Base-by-base conservation (phyloP, 2,329 filamentous ascomycete species). In the Colletotrichum sp. region DNA sequence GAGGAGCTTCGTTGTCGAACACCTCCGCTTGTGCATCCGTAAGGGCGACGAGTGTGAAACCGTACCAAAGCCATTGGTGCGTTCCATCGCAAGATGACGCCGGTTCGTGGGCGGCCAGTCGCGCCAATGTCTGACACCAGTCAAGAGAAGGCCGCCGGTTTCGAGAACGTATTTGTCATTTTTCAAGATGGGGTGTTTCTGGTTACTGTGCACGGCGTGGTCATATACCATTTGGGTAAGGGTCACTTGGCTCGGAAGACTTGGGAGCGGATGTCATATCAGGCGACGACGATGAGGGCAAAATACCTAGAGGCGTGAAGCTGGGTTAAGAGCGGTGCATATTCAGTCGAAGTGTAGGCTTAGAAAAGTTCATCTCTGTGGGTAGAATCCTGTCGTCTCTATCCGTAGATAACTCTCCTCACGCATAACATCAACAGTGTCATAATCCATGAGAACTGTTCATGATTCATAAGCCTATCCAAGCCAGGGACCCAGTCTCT, bases 151-250 rank as follows among this genome's bases (percentile, higher is more conserved):
- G 52, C 21, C 52, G 52, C 8, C 52, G 0, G 52, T 24, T 15
- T 57, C 24, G 52, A 24, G 52, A 10, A 28, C 13, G 26, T 28
- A 57, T 57, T 57, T 57, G 13, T 57, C 52, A 57, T 18, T 57
- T 57, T 28, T 26, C 26, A 26, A 26, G 26, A 26, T 26, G 26
- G 49, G 12, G 13, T 16, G 15, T 18, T 28, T 16, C n/a, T 57
- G 2, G 52, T 2, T 16, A 0, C 12, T 57, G 1, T 57, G n/a
- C 21, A 21, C 12, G 21, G 52, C 6, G 8, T n/a, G 1, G 5
- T n/a, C 5, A n/a, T 0, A 6, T 6, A 44, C 2, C 6, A 2
- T 44, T 10, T n/a, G 16, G 8, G 8, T 2, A 2, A n/a, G 18
- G 39, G 8, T n/a, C 39, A 10, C 8, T 44, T 2, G 18, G 18